These are phyloP conservation scores for Saxophila tyrrhenica DNA, from an alignment of 495 filamentous ascomycete species.

Conservation along the genomic window DNA sequence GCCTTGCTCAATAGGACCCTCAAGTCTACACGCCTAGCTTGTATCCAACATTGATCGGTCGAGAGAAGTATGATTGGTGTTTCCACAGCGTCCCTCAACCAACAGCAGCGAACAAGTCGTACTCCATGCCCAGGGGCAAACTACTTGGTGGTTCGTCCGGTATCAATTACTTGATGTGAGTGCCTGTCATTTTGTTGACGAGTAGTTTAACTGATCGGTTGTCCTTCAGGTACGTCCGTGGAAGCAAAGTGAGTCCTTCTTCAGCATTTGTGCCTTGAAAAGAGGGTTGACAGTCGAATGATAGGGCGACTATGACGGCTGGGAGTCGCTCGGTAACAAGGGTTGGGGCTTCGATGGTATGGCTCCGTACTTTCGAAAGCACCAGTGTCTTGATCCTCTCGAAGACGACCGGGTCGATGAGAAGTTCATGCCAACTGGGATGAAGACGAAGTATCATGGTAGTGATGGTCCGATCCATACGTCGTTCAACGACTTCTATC, in stretches of 20 bases:
- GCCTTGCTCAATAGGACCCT: constrained; percentile 12
- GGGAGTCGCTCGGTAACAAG: constrained; percentile 16
- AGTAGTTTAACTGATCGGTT: background rate
- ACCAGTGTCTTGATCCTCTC: constrained; percentile 15
- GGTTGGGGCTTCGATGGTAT: constrained; percentile 9
- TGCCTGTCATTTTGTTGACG: background rate
- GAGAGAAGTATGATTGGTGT: constrained; percentile 21
- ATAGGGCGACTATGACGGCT: constrained; percentile 18
- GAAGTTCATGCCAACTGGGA: constrained; percentile 17
- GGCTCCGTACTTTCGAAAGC: constrained; percentile 20
- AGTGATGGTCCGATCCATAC: constrained; percentile 22
- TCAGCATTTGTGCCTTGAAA: background rate
- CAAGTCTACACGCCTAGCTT: constrained; percentile 17
- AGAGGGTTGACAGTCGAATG: background rate
- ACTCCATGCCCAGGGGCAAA: constrained; percentile 18
- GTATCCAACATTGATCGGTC: constrained; percentile 18
- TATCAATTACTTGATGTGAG: constrained; percentile 18
- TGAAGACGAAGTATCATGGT: constrained; percentile 18
- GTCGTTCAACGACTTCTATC: constrained; percentile 25
- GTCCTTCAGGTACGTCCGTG: constrained; percentile 16
- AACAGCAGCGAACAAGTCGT: constrained; percentile 5
- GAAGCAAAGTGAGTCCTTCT: constrained; percentile 1
- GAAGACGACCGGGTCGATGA: constrained; percentile 4
- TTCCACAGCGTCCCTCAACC: constrained; percentile 11
- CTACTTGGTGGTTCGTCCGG: constrained; percentile 15